Percentiles rank a stretch among this genome's conserved stretches.
Evolutionary conservation across 345 rosid species (phyloP).

Genomic region (Eucalyptus pauciflora): DNA sequence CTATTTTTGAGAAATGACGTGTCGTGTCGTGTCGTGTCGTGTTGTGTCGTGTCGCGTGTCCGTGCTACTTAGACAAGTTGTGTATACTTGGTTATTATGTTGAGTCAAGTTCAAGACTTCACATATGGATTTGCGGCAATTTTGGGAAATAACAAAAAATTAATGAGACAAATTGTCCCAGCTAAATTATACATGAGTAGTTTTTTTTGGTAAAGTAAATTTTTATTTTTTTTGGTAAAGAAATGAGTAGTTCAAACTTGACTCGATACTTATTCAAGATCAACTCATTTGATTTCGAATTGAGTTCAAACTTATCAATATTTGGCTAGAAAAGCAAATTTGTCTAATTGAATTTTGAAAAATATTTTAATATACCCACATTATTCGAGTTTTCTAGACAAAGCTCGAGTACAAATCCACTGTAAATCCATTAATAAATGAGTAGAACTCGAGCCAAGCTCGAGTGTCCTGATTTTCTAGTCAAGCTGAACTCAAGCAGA

Average conservation of each 20-base stretch:
- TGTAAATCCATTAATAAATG: not conserved
- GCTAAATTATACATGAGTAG: not conserved
- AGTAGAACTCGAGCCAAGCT: not conserved
- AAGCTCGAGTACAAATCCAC: not conserved
- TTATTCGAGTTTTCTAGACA: not conserved
- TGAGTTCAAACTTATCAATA: not conserved
- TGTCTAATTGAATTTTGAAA: not conserved
- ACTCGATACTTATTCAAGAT: not conserved
- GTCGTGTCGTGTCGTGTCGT: too few species aligned
- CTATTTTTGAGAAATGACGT: too few species aligned
- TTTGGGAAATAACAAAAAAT: not conserved
- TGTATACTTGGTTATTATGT: not conserved
- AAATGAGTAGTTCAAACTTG: not conserved
- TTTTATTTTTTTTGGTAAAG: too few species aligned
- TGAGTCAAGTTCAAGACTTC: rapidly evolving
- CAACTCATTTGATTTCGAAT: not conserved
- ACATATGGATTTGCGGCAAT: not conserved
- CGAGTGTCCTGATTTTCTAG: not conserved
- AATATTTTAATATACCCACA: not conserved
- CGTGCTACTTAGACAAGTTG: not conserved
- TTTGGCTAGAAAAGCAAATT: not conserved
- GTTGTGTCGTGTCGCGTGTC: too few species aligned
- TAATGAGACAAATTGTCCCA: not conserved
- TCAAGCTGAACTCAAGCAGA: not conserved
- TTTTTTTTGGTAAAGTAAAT: too few species aligned